phyloP scores from a whole-genome alignment of 805 yeast species.

The Kuraishia cidri region DNA sequence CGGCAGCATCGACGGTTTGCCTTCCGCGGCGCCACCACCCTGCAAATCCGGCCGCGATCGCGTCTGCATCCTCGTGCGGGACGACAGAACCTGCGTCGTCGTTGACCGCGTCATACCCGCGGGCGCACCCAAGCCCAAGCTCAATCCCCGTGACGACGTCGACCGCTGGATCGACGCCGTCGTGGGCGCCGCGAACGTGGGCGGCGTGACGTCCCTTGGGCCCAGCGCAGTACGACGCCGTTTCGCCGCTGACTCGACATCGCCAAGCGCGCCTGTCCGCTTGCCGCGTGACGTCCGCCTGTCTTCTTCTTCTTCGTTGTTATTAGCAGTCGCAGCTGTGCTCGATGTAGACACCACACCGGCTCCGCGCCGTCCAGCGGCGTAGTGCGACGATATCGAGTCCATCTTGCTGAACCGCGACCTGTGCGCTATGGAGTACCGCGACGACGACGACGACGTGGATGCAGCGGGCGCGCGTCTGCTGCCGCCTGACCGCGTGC shows the following conservation, averaged over 20 bases:
- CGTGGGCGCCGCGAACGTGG: no score
- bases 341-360: not conserved
- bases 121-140: no score
- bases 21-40: no score
- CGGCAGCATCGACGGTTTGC: no score
- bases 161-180: no score
- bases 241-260: not conserved
- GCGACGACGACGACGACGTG: conserved; percentile 5
- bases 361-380: not conserved
- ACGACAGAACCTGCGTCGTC: no score
- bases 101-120: no score
- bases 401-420: conserved; percentile 41
- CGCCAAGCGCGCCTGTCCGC: not conserved
- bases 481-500: conserved; percentile 1
- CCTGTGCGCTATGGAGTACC: conserved; percentile 36
- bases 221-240: not conserved
- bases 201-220: not conserved
- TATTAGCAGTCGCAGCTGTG: not conserved
- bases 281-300: not conserved
- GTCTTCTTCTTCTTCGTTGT: not conserved
- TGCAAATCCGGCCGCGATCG: no score
- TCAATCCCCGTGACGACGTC: no score
- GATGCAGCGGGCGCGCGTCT: not conserved
- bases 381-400: conserved; percentile 30
- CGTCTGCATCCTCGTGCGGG: no score